Evolutionary conservation across 2,329 filamentous ascomycete genomes (phyloP), one percentile per base, ranked within the genome.

Genomic region (Fusarium temperatum): DNA sequence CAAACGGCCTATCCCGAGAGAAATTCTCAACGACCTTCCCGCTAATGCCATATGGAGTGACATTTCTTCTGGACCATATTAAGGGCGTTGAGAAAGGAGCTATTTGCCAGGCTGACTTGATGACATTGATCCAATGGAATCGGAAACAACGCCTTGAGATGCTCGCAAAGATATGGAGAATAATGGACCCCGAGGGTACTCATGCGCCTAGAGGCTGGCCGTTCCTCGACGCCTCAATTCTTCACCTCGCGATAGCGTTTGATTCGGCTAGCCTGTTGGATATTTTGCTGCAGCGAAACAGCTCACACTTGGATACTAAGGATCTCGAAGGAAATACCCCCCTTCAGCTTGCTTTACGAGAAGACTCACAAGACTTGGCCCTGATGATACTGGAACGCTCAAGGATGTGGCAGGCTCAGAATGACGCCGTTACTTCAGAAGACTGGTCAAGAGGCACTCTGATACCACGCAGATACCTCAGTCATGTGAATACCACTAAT

Each of bases 1-100:
- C 30, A 0, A 17, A 13, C 1, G 0, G 1, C 0, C 4, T 62
- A n/a, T 20, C 56, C 0, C 11, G 57, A 7, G 4, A 14, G 1
- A 14, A 35, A 0, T 38, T 65, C 0, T 65, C 62, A 20, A 22
- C 9, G 0, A 28, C 5, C 0, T 65, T 65, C 4, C 62, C 62
- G 1, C 5, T 65, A 1, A 10, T 63, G 15, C 39, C 39, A 15
- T 65, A 53, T 1, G 56, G 24, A 1, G 9, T 53, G 1, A 1
- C 38, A 17, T 63, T 20, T 22, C 2, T 65, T 1, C 14, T 65
- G 1, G 1, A 3, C 0, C 57, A 65, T n/a, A 6, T 65, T 5
- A 3, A 0, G 5, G 24, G 9, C 0, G 45, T 47, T n/a, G 56
- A 62, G 4, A 3, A 8, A 3, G 20, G 1, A 1, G 4, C 1